Percentiles rank a stretch among this genome's conserved stretches.
phyloP scores from a whole-genome alignment of 441 rosid species.

The Brassica balearica region DNA sequence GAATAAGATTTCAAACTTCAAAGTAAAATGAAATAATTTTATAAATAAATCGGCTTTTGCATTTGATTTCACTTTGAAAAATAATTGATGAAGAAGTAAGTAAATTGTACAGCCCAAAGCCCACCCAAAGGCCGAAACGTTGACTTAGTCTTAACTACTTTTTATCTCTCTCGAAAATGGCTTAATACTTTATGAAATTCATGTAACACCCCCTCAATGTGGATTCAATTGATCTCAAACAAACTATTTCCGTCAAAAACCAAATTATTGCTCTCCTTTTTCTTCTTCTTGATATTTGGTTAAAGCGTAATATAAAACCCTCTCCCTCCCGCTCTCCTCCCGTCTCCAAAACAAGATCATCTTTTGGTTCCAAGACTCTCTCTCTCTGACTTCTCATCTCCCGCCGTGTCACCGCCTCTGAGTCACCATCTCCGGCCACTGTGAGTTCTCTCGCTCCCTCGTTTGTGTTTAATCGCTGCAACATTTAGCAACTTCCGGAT shows the following conservation, averaged over 20 bases:
- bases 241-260: background rate
- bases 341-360: background rate
- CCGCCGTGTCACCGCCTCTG: background rate
- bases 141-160: background rate
- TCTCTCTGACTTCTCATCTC: background rate
- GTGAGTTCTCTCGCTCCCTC: background rate
- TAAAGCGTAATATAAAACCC: background rate
- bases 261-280: background rate
- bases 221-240: background rate
- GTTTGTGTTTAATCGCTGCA: background rate
- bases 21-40: too few relatives aligned
- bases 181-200: background rate
- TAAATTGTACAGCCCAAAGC: background rate
- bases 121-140: background rate
- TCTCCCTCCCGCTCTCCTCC: background rate
- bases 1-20: too few relatives aligned
- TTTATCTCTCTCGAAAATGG: background rate
- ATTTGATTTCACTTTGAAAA: background rate
- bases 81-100: too few relatives aligned
- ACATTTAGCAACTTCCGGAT: background rate
- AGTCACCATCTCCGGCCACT: background rate
- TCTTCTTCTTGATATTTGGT: background rate
- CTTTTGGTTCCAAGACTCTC: background rate
- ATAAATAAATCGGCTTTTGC: background rate
- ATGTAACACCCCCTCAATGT: background rate